Percentiles rank a stretch among this genome's conserved stretches.
phyloP scores from a whole-genome alignment of 2,329 filamentous ascomycete species.

The Dothistroma pini region DNA sequence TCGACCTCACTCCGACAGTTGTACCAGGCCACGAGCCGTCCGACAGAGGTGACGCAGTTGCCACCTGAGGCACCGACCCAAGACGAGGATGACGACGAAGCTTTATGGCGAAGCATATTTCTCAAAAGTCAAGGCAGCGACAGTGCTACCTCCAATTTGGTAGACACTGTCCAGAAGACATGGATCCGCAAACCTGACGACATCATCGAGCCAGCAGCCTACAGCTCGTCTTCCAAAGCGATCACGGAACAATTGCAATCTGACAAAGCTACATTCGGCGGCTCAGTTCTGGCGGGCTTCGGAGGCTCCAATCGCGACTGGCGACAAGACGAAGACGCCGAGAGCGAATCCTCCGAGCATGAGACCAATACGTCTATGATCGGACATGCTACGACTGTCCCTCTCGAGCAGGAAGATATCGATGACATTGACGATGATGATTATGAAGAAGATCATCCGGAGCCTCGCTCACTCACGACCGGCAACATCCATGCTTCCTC shows the following conservation, averaged over 20 bases:
- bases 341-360: neutral
- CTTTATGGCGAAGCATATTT: slow-evolving; percentile 27
- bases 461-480: neutral
- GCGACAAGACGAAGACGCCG: neutral
- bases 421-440: slow-evolving; percentile 2
- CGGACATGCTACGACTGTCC: slow-evolving; percentile 13
- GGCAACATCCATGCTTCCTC: slow-evolving; percentile 4
- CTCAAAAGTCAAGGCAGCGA: slow-evolving; percentile 20
- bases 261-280: slow-evolving; percentile 12
- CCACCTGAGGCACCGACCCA: neutral
- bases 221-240: neutral
- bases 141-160: slow-evolving; percentile 11
- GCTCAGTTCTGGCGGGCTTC: slow-evolving; percentile 1
- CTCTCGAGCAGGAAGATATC: slow-evolving; percentile 8
- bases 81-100: slow-evolving; percentile 17
- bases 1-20: slow-evolving; percentile 13
- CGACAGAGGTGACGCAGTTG: neutral
- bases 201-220: neutral
- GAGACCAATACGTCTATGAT: slow-evolving; percentile 13
- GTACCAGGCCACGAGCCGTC: neutral
- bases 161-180: neutral
- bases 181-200: slow-evolving; percentile 5
- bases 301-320: neutral
- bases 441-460: neutral
- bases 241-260: slow-evolving; percentile 6